Base-by-base conservation (phyloP, 1,139 yeast species). In the Maudiozyma humilis region DNA sequence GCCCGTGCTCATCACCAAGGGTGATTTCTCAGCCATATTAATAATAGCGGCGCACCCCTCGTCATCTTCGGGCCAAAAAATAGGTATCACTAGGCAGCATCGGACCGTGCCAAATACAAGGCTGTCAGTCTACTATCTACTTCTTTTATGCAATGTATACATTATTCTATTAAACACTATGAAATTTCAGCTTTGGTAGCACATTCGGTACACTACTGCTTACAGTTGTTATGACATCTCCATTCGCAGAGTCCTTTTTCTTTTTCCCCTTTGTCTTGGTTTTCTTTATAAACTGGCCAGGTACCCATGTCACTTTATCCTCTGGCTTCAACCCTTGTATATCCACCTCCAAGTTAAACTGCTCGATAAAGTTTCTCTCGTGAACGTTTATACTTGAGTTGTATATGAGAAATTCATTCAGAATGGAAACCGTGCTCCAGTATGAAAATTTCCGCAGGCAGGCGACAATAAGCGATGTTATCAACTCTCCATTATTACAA, bases 351-450 rank as follows among this genome's bases (percentile, higher is more conserved):
- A 87, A 84, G 45, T 75, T 69, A 59, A 86, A 88, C 16, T 79
- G 79, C 51, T 88, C 95, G 19, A 91, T 87, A 60, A 89, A 91
- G 44, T 70, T 72, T 48, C 95, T 70, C 57, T 89, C 97, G 49
- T 85, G 84, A 23, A 85, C 77, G 35, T 88, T 88, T 38, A 86
- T 79, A 43, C 79, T 81, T n/a, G 85, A 79, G 5, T 89, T 76
- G 60, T 77, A 88, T 49, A 80, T 78, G 39, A 84, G 72, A 56
- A 85, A 89, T 63, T 91, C 98, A 52, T 82, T 87, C 54, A 84
- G 79, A 14, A 91, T 87, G 0, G 96, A 81, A 6, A 88, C 87
- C 15, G 86, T 76, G 8, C 94, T 82, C 98, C 98, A 91, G 55
- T 83, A 79, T 35, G 87, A 85, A 31, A 85, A 67, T 56, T 85